Evolutionary conservation across 305 asterid species (phyloP).

Genomic region (Fraxinus albicans): DNA sequence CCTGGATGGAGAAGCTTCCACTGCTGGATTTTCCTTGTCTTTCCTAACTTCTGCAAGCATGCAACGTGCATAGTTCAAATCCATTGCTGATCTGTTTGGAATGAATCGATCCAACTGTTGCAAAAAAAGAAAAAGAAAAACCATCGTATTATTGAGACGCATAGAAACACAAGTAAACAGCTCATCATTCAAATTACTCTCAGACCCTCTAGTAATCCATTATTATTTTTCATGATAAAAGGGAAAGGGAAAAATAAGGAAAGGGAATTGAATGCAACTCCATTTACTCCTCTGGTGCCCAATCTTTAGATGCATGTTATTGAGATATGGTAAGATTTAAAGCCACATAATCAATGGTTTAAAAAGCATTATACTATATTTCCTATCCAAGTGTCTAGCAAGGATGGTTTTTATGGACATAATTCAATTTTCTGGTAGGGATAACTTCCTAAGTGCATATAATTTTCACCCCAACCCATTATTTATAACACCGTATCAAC

Average conservation of each 20-base stretch:
- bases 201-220: not conserved
- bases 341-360: not conserved
- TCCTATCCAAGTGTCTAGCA: not conserved
- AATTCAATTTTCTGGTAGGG: not conserved
- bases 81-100: conserved; percentile 96
- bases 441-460: not conserved
- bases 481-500: not conserved
- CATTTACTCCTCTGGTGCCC: not conserved
- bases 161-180: not conserved
- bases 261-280: not conserved
- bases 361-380: not conserved
- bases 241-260: not conserved
- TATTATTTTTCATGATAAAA: not conserved
- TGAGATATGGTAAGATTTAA: not conserved
- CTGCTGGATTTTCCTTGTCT: conserved; percentile 80
- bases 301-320: not conserved
- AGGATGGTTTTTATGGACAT: not conserved
- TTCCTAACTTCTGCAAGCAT: conserved; percentile 79
- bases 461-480: not conserved
- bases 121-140: not conserved
- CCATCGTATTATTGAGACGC: not conserved
- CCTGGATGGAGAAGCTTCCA: conserved; percentile 62
- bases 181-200: not conserved
- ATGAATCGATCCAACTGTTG: conserved; percentile 85
- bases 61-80: conserved; percentile 77